Evolutionary conservation across 441 rosid species (phyloP).

Genomic region (Macaranga tanarius): DNA sequence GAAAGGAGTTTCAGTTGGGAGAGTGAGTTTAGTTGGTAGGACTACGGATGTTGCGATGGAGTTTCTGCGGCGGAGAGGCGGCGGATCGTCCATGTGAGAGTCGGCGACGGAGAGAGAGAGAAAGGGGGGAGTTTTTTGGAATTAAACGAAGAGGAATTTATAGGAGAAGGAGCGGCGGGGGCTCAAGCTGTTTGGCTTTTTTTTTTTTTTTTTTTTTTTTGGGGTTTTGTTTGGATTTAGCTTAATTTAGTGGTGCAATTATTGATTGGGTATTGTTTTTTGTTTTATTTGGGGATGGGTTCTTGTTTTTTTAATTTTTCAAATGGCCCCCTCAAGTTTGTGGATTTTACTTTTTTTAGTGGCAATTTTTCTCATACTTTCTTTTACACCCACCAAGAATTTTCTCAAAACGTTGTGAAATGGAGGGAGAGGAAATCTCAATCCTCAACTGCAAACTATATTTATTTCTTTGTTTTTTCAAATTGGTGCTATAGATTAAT

Average conservation of each 20-base stretch:
- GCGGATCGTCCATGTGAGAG: constrained; percentile 24
- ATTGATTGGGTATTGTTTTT: not conserved
- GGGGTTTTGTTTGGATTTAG: too few species aligned
- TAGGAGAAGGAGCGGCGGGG: not conserved
- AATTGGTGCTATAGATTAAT: too few species aligned
- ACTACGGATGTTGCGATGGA: constrained; percentile 40
- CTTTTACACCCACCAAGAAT: too few species aligned
- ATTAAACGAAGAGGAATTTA: not conserved
- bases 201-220: too few species aligned
- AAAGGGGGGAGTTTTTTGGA: not conserved
- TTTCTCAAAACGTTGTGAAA: too few species aligned
- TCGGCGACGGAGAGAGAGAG: not conserved
- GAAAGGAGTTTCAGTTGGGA: constrained; percentile 29
- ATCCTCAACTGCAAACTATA: too few species aligned
- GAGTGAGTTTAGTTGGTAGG: constrained; percentile 24
- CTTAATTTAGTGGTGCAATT: not conserved
- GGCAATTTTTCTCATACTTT: too few species aligned
- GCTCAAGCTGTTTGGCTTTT: too few species aligned
- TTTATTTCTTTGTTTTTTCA: too few species aligned
- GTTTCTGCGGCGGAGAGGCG: constrained; percentile 53
- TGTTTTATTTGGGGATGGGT: not conserved
- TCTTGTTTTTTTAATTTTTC: not conserved
- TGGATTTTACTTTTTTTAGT: too few species aligned
- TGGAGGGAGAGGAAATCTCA: too few species aligned
- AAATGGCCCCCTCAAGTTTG: not conserved